Conservation (phyloP, 345 rosid genomes). For the Rhodamnia argentea region DNA sequence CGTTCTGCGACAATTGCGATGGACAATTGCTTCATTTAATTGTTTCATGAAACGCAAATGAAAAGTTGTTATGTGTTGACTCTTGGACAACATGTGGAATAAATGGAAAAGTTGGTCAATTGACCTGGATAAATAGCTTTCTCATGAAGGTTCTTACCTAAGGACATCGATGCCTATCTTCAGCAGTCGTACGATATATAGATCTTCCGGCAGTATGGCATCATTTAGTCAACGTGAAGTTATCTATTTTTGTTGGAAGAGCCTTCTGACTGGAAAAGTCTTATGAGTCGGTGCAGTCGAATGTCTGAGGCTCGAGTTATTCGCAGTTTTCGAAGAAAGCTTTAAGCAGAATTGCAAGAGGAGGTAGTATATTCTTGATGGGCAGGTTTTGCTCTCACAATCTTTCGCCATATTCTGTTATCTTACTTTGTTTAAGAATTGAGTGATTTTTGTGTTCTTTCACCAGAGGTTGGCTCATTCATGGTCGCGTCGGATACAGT, state of each 20-base stretch:
- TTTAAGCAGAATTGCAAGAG: not conserved
- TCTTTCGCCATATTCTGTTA: too few species aligned
- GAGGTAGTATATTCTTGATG: not conserved
- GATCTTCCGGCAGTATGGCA: too few species aligned
- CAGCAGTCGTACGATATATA: not conserved
- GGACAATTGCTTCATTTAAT: too few species aligned
- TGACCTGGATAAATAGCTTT: too few species aligned
- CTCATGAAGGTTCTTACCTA: not conserved
- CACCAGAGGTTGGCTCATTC: conserved; percentile 45
- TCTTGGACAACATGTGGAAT: too few species aligned
- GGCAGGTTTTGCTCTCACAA: not conserved
- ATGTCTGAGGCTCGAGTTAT: not conserved
- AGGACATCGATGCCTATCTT: not conserved
- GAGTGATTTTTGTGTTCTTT: conserved; percentile 46
- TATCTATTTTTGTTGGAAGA: not conserved
- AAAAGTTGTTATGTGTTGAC: too few species aligned
- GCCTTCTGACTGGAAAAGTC: not conserved
- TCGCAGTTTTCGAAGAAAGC: not conserved
- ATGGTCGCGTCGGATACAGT: too few species aligned
- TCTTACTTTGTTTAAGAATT: conserved; percentile 5
- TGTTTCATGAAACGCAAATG: not conserved
- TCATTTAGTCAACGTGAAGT: not conserved
- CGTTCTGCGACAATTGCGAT: too few species aligned
- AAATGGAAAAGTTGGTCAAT: too few species aligned
- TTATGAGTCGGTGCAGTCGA: not conserved